phyloP scores from a whole-genome alignment of 805 yeast species.

The Candida berthetii region DNA sequence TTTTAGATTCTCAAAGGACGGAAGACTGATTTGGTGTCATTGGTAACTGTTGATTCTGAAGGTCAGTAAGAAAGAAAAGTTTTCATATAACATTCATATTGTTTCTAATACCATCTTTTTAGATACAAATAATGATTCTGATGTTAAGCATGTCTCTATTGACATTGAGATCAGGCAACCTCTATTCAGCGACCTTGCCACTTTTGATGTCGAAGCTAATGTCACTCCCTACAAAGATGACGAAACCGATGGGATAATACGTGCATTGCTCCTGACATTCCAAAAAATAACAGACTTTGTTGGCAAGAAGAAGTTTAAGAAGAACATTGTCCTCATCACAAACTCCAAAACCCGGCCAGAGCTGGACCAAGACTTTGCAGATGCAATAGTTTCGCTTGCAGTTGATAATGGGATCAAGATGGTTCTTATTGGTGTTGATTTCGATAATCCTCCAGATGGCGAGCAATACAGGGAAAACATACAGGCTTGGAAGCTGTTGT shows the following conservation, averaged over 20 bases:
- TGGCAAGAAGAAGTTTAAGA: conserved; percentile 14
- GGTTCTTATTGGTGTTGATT: conserved; percentile 15
- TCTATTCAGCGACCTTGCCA: neutral
- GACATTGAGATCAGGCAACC: conserved; percentile 7
- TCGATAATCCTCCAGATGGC: conserved; percentile 4
- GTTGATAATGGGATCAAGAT: conserved; percentile 8
- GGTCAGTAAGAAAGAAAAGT: neutral
- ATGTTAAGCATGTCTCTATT: neutral
- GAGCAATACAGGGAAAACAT: neutral
- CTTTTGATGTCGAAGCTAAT: neutral
- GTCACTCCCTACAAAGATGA: neutral
- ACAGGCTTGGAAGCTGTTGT: conserved; percentile 6
- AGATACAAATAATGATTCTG: neutral
- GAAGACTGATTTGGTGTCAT: conserved; percentile 33
- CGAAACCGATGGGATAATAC: conserved; percentile 8
- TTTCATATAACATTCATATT: too few relatives aligned
- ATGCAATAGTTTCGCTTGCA: conserved; percentile 4
- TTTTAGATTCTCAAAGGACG: conserved; percentile 22
- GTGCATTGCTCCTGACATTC: conserved; percentile 7
- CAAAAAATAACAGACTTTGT: conserved; percentile 9
- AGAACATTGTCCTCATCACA: conserved; percentile 18
- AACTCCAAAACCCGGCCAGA: conserved; percentile 10
- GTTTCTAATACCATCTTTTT: too few relatives aligned
- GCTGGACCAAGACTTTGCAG: conserved; percentile 6
- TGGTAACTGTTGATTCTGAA: conserved; percentile 23